Conservation (phyloP, 164 flowering plant species). For the Magnolia officinalis region DNA sequence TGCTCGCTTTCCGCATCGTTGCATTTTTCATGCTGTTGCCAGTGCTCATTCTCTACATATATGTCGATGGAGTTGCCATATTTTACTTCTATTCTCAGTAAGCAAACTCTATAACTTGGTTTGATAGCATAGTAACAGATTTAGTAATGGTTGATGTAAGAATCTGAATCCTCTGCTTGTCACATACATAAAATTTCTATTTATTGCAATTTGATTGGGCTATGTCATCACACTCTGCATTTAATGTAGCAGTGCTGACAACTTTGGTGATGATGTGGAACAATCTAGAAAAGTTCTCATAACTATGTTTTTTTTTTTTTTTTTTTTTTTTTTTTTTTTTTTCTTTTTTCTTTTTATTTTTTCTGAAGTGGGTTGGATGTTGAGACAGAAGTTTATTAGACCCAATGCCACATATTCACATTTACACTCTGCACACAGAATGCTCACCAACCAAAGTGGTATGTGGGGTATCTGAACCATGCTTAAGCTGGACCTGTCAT, state of each 20-base stretch:
- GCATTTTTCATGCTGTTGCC: conserved; percentile 59
- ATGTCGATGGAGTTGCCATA: conserved; percentile 63
- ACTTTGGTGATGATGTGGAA: too few relatives aligned
- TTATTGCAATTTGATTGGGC: too few relatives aligned
- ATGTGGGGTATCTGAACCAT: too few relatives aligned
- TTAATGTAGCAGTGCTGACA: too few relatives aligned
- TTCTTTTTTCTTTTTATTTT: too few relatives aligned
- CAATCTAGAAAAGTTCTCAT: neutral
- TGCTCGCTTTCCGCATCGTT: conserved; percentile 55
- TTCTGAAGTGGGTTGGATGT: neutral
- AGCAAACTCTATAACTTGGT: conserved; percentile 23
- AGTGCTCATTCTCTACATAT: conserved; percentile 40
- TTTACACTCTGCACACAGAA: too few relatives aligned
- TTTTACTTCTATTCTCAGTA: conserved; percentile 90
- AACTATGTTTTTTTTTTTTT: too few relatives aligned
- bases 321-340: too few relatives aligned
- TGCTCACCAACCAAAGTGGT: neutral
- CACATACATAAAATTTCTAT: too few relatives aligned
- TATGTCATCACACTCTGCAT: too few relatives aligned
- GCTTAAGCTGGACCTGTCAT: too few relatives aligned
- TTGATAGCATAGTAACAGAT: neutral
- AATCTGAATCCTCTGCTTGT: too few relatives aligned
- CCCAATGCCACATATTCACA: neutral
- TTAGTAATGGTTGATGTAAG: neutral
- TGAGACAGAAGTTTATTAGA: neutral